Evolutionary conservation across 495 filamentous ascomycete species (phyloP).

Genomic region (Aspergillus nidulans): DNA sequence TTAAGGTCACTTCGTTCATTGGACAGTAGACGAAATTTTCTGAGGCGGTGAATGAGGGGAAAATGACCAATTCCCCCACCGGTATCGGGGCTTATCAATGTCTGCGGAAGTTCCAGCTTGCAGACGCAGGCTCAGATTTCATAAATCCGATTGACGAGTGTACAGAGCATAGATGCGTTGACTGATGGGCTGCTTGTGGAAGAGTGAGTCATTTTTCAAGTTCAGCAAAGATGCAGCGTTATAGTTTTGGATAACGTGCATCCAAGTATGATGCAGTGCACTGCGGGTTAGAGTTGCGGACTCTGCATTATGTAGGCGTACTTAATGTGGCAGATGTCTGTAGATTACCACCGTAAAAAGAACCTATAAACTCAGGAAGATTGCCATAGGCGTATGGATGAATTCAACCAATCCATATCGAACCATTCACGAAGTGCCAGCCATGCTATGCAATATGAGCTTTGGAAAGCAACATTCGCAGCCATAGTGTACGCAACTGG

Average conservation of each 20-base stretch:
- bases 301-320: neutral
- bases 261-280: neutral
- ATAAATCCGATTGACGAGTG: no score
- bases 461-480: neutral
- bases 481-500: neutral
- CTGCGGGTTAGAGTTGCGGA: neutral
- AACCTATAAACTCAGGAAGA: neutral
- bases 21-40: slow-evolving; percentile 34
- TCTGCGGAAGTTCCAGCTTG: neutral
- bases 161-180: neutral
- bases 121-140: no score
- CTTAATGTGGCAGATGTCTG: neutral
- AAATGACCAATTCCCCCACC: slow-evolving; percentile 7
- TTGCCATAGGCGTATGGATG: neutral
- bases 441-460: neutral
- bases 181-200: neutral
- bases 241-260: no score
- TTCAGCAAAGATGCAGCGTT: neutral
- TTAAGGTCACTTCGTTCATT: slow-evolving; percentile 16
- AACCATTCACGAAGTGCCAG: neutral
- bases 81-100: neutral
- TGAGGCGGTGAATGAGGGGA: slow-evolving; percentile 27
- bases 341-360: neutral
- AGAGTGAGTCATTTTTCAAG: neutral
- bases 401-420: neutral